These are phyloP conservation scores for Castanea mollissima DNA, from an alignment of 306 rosid genomes.

Conservation along the genomic window DNA sequence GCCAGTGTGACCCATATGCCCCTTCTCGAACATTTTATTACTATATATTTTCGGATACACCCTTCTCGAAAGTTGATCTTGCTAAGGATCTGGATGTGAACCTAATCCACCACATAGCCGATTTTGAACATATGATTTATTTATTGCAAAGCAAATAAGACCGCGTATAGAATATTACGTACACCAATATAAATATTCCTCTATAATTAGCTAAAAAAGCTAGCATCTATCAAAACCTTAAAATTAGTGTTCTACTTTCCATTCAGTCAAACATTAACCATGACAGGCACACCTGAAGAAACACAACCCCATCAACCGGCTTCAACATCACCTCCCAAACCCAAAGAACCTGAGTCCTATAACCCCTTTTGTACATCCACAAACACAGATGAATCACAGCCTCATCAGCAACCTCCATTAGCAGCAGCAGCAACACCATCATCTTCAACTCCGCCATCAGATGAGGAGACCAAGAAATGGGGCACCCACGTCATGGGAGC, in stretches of 20 bases:
- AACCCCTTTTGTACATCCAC: conserved; percentile 5
- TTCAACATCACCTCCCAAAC: background rate
- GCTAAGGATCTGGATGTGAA: background rate
- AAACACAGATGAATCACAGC: background rate
- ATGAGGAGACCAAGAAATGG: conserved; percentile 45
- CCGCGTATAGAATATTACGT: background rate
- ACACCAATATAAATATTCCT: background rate
- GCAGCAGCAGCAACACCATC: background rate
- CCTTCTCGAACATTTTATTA: background rate
- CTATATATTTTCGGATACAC: background rate
- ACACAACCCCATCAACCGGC: background rate
- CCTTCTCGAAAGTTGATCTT: background rate
- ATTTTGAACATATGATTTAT: background rate
- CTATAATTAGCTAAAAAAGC: too few species aligned
- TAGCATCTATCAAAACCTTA: background rate
- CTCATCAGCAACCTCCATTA: background rate
- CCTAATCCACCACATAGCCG: background rate
- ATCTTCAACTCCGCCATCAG: conserved; percentile 5
- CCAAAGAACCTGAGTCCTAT: background rate
- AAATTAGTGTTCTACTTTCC: background rate
- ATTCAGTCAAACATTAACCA: background rate
- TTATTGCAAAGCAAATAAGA: background rate
- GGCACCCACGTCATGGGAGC: conserved; percentile 55
- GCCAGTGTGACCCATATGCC: background rate
- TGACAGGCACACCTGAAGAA: conserved; percentile 26